These are phyloP conservation scores for Trifolium repens DNA, from an alignment of 306 rosid species.

Conservation along the genomic window DNA sequence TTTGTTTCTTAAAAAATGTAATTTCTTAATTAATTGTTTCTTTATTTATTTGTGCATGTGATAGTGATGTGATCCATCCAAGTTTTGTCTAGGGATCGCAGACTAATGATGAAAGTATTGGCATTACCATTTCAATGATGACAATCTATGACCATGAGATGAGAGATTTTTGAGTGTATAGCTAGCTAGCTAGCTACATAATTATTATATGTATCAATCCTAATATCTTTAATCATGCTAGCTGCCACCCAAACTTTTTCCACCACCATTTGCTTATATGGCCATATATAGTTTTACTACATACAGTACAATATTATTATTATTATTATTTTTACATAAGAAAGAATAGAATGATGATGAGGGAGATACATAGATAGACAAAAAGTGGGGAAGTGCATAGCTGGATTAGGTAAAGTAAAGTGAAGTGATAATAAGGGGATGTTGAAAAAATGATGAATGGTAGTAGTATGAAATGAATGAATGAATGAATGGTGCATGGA, in stretches of 20 bases:
- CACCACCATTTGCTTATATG: not conserved
- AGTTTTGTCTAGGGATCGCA: constrained; percentile 33
- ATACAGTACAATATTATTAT: no score
- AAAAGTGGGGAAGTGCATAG: not conserved
- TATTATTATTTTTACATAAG: no score
- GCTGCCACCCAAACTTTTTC: not conserved
- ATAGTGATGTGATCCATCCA: not conserved
- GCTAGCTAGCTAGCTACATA: not conserved
- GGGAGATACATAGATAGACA: not conserved
- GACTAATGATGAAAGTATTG: constrained; percentile 13
- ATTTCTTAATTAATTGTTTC: not conserved
- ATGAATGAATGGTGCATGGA: not conserved
- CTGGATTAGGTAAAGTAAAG: not conserved
- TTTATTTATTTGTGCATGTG: not conserved
- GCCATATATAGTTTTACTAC: no score
- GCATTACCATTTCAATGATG: constrained; percentile 22
- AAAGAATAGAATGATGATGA: not conserved
- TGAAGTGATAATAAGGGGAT: not conserved
- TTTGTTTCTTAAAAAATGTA: not conserved
- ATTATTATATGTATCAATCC: not conserved
- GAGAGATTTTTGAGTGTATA: not conserved
- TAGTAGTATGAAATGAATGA: no score
- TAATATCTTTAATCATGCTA: constrained; percentile 26
- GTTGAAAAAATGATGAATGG: not conserved
- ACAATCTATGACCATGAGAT: constrained; percentile 15